Base-by-base conservation (phyloP, 306 rosid genomes). In the Rosa lucieae region DNA sequence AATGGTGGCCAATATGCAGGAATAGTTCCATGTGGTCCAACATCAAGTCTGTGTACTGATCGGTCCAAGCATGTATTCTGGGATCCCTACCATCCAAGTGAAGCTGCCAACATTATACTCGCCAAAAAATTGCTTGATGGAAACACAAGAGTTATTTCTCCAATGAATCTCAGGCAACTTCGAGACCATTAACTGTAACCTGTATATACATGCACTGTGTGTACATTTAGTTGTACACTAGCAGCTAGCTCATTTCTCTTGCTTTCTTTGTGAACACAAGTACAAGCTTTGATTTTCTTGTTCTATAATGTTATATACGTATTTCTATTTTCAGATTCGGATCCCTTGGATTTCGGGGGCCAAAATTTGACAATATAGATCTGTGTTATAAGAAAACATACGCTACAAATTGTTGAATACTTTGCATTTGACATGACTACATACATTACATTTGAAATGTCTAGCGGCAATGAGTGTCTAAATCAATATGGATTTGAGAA, bases 71-170 rank as follows among this genome's bases (percentile, higher is more conserved):
- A 95, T 78, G 97, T 95, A 7, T 95, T 95, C 80, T 95, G 98
- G 98, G 98, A 95, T 86, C 99, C 98, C 40, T 93, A 91, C 77
- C 99, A 95, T 58, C 98, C 99, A 13, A 95, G 98, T 39, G 98
- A 95, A 42, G 96, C 99, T 68, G 90, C 99, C 47, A 93, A 95
- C 75, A 78, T 95, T 35, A 78, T 95, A 23, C 72, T 95, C 0
- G 94, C 97, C 81, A 93, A 93, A 59, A 88, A 91, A 68, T 83
- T 95, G 63, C 81, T 95, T 20, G 93, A 95, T 29, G 99, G 99
- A 53, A 97, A 90, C 84, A 75, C 63, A 4, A 89, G 84, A 80
- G 70, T 73, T 82, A 91, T 95, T 2, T 89, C 89, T 73, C 99
- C 99, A 6, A 23, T 90, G 21, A 95, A 95, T 83, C 97, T 92